Percentiles rank a stretch among this genome's conserved stretches.
Conservation (phyloP, 2,329 filamentous ascomycete species). For the Penicillium janthinellum region DNA sequence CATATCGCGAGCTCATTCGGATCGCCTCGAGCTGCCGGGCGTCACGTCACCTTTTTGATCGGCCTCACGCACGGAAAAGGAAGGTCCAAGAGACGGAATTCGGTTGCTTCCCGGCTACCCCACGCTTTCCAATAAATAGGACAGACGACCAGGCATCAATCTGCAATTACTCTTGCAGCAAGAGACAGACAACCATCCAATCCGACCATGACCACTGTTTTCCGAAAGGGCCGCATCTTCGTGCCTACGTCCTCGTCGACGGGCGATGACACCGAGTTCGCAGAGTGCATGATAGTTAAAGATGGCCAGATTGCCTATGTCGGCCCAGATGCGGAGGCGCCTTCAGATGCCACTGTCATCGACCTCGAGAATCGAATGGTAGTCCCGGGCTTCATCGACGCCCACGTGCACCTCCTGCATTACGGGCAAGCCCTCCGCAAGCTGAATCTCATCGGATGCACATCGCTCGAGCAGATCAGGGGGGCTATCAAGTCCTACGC, state of each 20-base stretch:
- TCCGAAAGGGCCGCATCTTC: constrained; percentile 41
- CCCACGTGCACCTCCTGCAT: constrained; percentile 54
- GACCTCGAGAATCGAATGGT: constrained; percentile 45
- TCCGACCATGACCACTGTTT: constrained; percentile 28
- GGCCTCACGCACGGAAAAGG: constrained; percentile 3
- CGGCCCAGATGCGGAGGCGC: constrained; percentile 33
- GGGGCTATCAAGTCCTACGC: constrained; percentile 46
- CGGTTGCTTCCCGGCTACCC: constrained; percentile 1
- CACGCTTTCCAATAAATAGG: constrained; percentile 14
- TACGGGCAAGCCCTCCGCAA: constrained; percentile 53
- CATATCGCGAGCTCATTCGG: neutral
- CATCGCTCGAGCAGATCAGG: constrained; percentile 48
- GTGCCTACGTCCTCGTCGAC: constrained; percentile 15
- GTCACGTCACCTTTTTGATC: too few relatives aligned
- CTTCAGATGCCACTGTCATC: constrained; percentile 25
- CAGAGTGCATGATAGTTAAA: constrained; percentile 43
- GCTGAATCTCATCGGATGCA: constrained; percentile 47
- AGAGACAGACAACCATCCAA: neutral
- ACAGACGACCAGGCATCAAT: too few relatives aligned
- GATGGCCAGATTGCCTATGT: constrained; percentile 47
- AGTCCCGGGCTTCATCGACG: constrained; percentile 53
- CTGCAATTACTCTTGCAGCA: neutral
- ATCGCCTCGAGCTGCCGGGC: too few relatives aligned
- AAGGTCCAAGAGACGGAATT: constrained; percentile 15
- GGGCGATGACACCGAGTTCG: constrained; percentile 24